Evolutionary conservation across 1,139 yeast genomes (phyloP).

Genomic region (Yarrowia galli): DNA sequence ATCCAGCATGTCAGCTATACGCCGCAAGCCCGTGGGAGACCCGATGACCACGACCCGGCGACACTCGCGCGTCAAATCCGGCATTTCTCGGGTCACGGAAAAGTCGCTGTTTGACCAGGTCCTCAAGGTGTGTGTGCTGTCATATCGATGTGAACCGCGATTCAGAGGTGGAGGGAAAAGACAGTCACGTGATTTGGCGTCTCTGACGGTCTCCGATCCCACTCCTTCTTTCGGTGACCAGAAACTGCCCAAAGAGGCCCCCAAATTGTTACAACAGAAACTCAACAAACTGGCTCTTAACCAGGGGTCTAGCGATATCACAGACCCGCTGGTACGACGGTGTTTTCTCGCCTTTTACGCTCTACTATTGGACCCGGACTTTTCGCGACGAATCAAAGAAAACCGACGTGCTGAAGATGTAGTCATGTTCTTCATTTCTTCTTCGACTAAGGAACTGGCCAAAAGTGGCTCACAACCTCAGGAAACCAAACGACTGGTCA

Average conservation of each 20-base stretch:
- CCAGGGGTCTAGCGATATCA: constrained; percentile 45
- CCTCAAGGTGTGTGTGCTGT: constrained; percentile 22
- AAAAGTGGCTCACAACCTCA: constrained; percentile 57
- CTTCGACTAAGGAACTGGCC: constrained; percentile 68
- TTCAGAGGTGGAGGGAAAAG: constrained; percentile 18
- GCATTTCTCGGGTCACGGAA: constrained; percentile 27
- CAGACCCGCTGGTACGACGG: constrained; percentile 54
- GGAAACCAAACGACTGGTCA: constrained; percentile 58
- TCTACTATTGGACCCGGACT: constrained; percentile 63
- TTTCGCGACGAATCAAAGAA: constrained; percentile 53
- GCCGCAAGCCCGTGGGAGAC: constrained; percentile 36
- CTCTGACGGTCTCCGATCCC: not conserved
- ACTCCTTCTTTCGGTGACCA: constrained; percentile 44
- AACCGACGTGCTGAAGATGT: constrained; percentile 66
- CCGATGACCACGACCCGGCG: constrained; percentile 11
- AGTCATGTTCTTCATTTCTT: constrained; percentile 68
- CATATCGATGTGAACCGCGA: constrained; percentile 27
- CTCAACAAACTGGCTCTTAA: constrained; percentile 64
- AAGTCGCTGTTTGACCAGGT: constrained; percentile 35
- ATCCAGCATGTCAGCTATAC: constrained; percentile 25
- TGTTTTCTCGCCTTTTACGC: constrained; percentile 67
- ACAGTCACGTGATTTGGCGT: constrained; percentile 32
- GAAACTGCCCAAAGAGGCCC: constrained; percentile 58
- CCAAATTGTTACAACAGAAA: constrained; percentile 58
- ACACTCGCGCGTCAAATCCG: constrained; percentile 12